Evolutionary conservation across 225 moss, liverwort and hornwort species (phyloP).

Genomic region (Polytrichum commune): DNA sequence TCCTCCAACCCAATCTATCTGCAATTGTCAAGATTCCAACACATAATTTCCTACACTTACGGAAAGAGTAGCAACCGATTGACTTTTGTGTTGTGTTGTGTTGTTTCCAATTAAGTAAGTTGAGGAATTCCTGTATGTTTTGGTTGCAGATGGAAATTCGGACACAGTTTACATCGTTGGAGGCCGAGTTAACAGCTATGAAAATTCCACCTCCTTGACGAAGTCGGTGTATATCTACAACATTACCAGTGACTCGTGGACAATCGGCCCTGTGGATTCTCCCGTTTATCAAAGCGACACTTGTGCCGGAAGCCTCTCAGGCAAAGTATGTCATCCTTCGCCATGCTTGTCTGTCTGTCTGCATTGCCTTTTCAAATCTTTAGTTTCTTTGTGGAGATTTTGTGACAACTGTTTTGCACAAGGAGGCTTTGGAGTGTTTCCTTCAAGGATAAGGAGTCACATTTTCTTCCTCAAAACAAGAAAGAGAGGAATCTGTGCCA

Average conservation of each 20-base stretch:
- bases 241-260: constrained; percentile 48
- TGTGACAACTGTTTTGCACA: neutral
- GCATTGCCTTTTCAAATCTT: neutral
- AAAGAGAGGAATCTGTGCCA: no score
- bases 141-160: constrained; percentile 31
- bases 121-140: neutral
- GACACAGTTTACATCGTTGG: constrained; percentile 80
- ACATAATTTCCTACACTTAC: no score
- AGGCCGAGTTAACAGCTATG: constrained; percentile 45
- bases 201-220: constrained; percentile 14
- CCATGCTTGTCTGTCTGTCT: no score
- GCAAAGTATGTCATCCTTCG: constrained; percentile 46
- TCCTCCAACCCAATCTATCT: neutral
- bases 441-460: neutral
- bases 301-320: constrained; percentile 65
- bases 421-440: neutral
- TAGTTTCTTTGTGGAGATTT: neutral
- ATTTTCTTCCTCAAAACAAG: neutral
- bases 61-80: no score
- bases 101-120: neutral
- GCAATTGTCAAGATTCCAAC: no score
- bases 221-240: constrained; percentile 52
- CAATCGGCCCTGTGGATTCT: constrained; percentile 34
- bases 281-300: constrained; percentile 60
- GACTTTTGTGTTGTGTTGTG: neutral